A percentile compares a stretch with the other conserved stretches of the same genome.
Evolutionary conservation across 1,139 yeast genomes (phyloP).

Genomic region (Protomyces lactucae-debilis): DNA sequence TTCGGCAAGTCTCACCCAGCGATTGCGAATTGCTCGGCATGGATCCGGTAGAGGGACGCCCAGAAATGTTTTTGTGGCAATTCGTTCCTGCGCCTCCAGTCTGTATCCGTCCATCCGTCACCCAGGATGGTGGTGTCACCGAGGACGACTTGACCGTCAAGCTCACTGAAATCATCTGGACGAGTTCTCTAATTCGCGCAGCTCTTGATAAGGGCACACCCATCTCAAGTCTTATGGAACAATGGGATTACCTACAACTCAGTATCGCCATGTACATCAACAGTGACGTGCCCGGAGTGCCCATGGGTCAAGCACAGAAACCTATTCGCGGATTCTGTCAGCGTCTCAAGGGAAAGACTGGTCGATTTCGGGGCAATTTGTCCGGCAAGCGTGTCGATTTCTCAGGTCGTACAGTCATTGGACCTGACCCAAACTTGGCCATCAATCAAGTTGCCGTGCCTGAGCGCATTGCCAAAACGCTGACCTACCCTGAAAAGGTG

Average conservation of each 20-base stretch:
- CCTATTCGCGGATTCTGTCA: constrained; percentile 97
- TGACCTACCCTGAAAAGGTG: constrained; percentile 93
- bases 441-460: constrained; percentile 95
- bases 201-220: constrained; percentile 94
- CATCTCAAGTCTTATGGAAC: constrained; percentile 90
- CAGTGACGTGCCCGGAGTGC: constrained; percentile 64
- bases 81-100: constrained; percentile 98
- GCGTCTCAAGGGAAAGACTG: constrained; percentile 96
- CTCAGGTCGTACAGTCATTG: constrained; percentile 96
- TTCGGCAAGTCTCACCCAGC: constrained; percentile 74
- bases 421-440: constrained; percentile 93
- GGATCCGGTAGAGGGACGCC: constrained; percentile 86
- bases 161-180: constrained; percentile 93
- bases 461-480: constrained; percentile 87
- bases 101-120: constrained; percentile 95
- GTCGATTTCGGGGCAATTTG: constrained; percentile 95
- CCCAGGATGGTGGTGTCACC: constrained; percentile 88
- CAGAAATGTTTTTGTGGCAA: constrained; percentile 95
- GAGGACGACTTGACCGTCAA: constrained; percentile 97
- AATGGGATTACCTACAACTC: constrained; percentile 94
- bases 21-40: constrained; percentile 93
- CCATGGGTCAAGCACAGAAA: constrained; percentile 42
- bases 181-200: constrained; percentile 83
- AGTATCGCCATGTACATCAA: constrained; percentile 97
- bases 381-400: constrained; percentile 99